Evolutionary conservation across 2,329 filamentous ascomycete genomes (phyloP).

Genomic region (Fusarium newnesense): DNA sequence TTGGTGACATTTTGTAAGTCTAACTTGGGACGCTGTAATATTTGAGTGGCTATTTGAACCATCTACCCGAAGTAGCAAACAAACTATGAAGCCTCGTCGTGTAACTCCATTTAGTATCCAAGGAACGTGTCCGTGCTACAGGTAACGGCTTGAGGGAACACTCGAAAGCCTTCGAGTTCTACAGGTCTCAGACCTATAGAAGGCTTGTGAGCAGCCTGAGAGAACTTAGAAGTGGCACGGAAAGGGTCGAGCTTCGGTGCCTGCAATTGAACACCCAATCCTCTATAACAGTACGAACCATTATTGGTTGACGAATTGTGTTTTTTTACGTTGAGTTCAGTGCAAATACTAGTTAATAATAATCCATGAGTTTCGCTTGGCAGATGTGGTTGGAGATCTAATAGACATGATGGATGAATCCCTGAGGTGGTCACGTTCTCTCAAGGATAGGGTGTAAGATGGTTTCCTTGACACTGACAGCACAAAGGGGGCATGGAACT

Average conservation of each 20-base stretch:
- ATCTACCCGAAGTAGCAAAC: not conserved
- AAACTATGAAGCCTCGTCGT: not conserved
- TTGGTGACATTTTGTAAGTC: not conserved
- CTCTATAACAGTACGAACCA: not conserved
- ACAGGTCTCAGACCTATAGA: not conserved
- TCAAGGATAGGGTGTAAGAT: not conserved
- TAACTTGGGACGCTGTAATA: not conserved
- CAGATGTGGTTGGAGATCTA: conserved; percentile 1
- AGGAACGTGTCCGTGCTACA: conserved; percentile 5
- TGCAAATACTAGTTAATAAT: not conserved
- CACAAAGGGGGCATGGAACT: not conserved
- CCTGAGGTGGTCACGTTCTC: conserved; percentile 5
- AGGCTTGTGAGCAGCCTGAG: not conserved
- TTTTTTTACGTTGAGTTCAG: not conserved
- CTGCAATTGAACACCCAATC: not conserved
- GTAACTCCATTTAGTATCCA: not conserved
- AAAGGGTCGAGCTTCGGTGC: not conserved
- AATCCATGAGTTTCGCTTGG: conserved; percentile 1
- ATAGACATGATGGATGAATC: not conserved
- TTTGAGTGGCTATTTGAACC: not conserved
- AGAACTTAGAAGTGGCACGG: conserved; percentile 1
- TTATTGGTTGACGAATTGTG: not conserved
- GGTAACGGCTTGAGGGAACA: conserved; percentile 1
- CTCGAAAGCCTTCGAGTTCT: not conserved
- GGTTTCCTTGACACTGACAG: not conserved